A percentile compares a stretch with the other conserved stretches of the same genome.
These are phyloP conservation scores for Teratosphaeria nubilosa DNA, from an alignment of 2,329 filamentous ascomycete genomes.

Conservation along the genomic window DNA sequence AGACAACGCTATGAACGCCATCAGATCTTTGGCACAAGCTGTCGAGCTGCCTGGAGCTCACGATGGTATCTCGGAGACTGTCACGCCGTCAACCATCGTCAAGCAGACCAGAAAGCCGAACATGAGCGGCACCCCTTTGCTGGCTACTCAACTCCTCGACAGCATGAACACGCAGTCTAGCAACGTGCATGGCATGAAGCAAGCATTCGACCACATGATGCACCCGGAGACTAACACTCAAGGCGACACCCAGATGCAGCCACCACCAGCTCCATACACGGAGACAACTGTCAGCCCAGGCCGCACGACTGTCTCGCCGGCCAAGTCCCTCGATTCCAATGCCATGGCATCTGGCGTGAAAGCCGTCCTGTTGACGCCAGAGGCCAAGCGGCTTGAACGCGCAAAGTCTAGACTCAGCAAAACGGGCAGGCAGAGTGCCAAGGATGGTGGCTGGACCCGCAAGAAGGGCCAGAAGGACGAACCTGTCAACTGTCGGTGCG, in stretches of 20 bases:
- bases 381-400: conserved; percentile 3
- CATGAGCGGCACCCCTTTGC: background rate
- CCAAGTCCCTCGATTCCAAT: background rate
- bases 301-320: background rate
- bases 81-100: background rate
- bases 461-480: conserved; percentile 5
- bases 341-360: background rate
- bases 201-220: conserved; percentile 17
- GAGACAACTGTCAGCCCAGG: background rate
- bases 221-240: conserved; percentile 20
- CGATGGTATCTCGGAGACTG: background rate
- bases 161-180: conserved; percentile 14
- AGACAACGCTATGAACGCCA: background rate
- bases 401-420: conserved; percentile 7
- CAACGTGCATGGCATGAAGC: conserved; percentile 14
- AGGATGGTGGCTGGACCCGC: conserved; percentile 2
- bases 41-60: background rate
- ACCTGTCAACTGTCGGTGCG: conserved; percentile 33
- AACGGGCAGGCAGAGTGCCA: conserved; percentile 7
- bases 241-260: conserved; percentile 20
- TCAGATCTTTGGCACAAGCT: background rate
- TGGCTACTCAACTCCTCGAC: background rate
- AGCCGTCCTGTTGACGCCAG: background rate
- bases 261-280: background rate
- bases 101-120: background rate